Base-by-base conservation (phyloP, 2,329 filamentous ascomycete species). In the Simplicillium aogashimaense region DNA sequence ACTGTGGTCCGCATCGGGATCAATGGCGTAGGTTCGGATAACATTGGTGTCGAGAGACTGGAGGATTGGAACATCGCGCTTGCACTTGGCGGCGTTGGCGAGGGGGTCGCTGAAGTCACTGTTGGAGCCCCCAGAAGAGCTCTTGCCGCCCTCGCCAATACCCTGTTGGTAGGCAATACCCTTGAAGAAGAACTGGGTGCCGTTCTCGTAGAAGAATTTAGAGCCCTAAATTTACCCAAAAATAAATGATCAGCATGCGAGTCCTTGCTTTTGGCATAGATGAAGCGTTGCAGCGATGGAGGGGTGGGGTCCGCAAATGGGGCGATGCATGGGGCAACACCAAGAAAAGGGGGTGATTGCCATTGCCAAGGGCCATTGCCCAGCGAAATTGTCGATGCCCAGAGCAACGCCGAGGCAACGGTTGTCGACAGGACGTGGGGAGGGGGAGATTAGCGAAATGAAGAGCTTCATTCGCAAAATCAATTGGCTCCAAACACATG, bases 131-230 rank as follows among this genome's bases (percentile, higher is more conserved):
- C 40, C 40, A 29, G 43, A 40, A 35, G 67, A 68, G 40, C 69
- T 67, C 42, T 43, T 55, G 46, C 78, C 74, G 39, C 70, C 73
- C 38, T 74, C 69, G 47, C 69, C 70, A 48, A 70, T 70, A 53
- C 90, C 85, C 69, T 89, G 78, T 70, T 98, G 92, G 69, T 98
- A 98, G 50, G 92, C 92, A 53, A 98, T 72, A 67, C 92, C 92
- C 63, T 83, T 86, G 63, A 97, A 86, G 72, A 80, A 92, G 66
- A 75, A 75, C 52, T 75, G 69, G 14, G 70, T 74, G 48, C 71
- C 71, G 54, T 81, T 84, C 62, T 85, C 74, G 71, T 85, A 89
- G 74, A 94, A 95, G 74, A 95, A 89, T 65, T 92, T 88, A 58
- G 76, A 77, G 51, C 86, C 81, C 76, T 82, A 56, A 41, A 53